Evolutionary conservation across 23 red algal genomes (phyloP), one percentile per base, ranked within the genome.

Genomic region (Gracilariopsis chorda): DNA sequence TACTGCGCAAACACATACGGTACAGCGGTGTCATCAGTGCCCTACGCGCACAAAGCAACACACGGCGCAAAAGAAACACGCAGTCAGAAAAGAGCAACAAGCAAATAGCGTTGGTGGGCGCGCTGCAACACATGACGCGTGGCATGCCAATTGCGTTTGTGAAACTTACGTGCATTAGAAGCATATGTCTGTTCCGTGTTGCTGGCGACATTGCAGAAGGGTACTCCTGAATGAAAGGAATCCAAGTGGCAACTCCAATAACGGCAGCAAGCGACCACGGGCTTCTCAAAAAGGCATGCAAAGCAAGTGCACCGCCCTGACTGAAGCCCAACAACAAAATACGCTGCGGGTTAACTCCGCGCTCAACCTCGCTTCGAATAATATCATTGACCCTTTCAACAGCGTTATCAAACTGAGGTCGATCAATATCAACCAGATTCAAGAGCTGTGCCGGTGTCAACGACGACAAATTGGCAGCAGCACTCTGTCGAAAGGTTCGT

Each of bases 271-370:
- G 48, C 0, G 42, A 24, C 33, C 48, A 44, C 14, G 21, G 24
- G 16, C 62, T 91, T 49, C 77, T 65, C 47, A 91, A 65, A 48
- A 91, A 91, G 10, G 88, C 30, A 20, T 56, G 77, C 75, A 82
- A 60, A 30, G 88, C 88, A 41, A 91, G 55, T 2, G 48, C 75
- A 33, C 88, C 88, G 3, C 87, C 88, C 35, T 91, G 88, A 44
- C 75, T 82, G 60, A 91, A 91, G 17, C 88, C 88, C 39, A 91
- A 4, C 21, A 91, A 55, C 32, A 91, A 91, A 75, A 91, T 91
- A 11, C 88, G 74, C 5, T 47, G 12, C 27, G 73, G 62, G 20
- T 48, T 47, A 11, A 91, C 77, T 29, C 88, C 88, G 29, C 14
- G 49, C 5, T 41, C 32, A 14, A 91, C 30, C 59, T 91, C 88